These are phyloP conservation scores for Carpinus fangiana DNA, from an alignment of 306 rosid species.

Conservation along the genomic window DNA sequence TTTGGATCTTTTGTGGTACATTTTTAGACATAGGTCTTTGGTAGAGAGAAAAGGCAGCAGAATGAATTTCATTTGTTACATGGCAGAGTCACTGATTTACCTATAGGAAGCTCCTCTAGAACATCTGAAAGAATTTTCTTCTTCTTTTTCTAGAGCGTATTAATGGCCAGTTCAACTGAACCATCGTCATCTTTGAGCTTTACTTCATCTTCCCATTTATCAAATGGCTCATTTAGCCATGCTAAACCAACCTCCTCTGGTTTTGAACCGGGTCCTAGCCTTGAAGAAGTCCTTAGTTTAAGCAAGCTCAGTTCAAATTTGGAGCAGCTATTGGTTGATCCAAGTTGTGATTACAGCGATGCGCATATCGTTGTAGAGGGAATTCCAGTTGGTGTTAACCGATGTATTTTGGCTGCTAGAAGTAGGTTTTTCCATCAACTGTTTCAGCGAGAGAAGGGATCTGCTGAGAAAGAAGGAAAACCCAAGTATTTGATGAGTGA, in stretches of 20 bases:
- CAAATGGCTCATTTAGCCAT: slow-evolving; percentile 69
- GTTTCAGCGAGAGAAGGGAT: slow-evolving; percentile 35
- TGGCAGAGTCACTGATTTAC: too few relatives aligned
- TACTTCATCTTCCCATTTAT: slow-evolving; percentile 66
- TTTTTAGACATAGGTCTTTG: slow-evolving; percentile 13
- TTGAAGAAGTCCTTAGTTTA: slow-evolving; percentile 64
- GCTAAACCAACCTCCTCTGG: slow-evolving; percentile 44
- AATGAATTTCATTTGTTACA: too few relatives aligned
- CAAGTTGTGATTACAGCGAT: slow-evolving; percentile 44
- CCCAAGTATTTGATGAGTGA: slow-evolving; percentile 38
- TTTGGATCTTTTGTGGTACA: slow-evolving; percentile 14
- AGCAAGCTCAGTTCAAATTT: slow-evolving; percentile 53
- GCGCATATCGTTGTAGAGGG: slow-evolving; percentile 53
- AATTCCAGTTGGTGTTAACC: slow-evolving; percentile 43
- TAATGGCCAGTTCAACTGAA: slow-evolving; percentile 72
- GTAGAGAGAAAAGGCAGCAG: not conserved
- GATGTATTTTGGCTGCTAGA: slow-evolving; percentile 55
- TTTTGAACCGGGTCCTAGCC: slow-evolving; percentile 53
- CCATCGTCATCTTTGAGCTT: slow-evolving; percentile 91
- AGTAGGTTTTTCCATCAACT: slow-evolving; percentile 44
- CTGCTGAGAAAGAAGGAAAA: slow-evolving; percentile 34
- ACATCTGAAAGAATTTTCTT: not conserved
- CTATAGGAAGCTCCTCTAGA: too few relatives aligned
- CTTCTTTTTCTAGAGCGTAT: not conserved
- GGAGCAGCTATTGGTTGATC: slow-evolving; percentile 48